These are phyloP conservation scores for Echria macrotheca DNA, from an alignment of 495 filamentous ascomycete species.

Conservation along the genomic window DNA sequence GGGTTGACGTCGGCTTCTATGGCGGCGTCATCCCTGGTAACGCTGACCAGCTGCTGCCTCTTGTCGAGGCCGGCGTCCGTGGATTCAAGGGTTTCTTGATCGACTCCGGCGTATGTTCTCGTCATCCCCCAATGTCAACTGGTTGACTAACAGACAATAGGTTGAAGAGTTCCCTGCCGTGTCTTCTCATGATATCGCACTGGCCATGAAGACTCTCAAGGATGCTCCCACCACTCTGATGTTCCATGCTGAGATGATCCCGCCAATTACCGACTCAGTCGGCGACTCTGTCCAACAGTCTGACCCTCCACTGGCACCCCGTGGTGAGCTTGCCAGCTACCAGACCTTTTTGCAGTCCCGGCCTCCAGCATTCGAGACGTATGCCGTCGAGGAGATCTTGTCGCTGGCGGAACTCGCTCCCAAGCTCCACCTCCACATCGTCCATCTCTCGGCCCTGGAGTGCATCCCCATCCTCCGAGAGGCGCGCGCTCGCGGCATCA, in stretches of 20 bases:
- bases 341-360: slow-evolving; percentile 88
- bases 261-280: slow-evolving; percentile 75
- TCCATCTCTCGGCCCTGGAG: slow-evolving; percentile 88
- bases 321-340: slow-evolving; percentile 74
- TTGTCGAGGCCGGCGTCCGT: slow-evolving; percentile 79
- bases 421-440: slow-evolving; percentile 82
- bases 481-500: slow-evolving; percentile 72
- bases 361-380: slow-evolving; percentile 85
- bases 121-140: neutral
- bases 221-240: slow-evolving; percentile 79
- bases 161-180: slow-evolving; percentile 96
- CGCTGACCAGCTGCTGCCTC: slow-evolving; percentile 65
- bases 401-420: slow-evolving; percentile 76
- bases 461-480: slow-evolving; percentile 83
- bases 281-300: slow-evolving; percentile 73
- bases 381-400: slow-evolving; percentile 81
- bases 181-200: slow-evolving; percentile 67
- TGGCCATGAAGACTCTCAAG: slow-evolving; percentile 72
- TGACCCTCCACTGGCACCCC: slow-evolving; percentile 64
- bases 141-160: slow-evolving; percentile 38
- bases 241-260: slow-evolving; percentile 99
- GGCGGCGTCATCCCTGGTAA: slow-evolving; percentile 94
- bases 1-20: slow-evolving; percentile 98
- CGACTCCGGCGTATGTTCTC: slow-evolving; percentile 77
- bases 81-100: slow-evolving; percentile 99